Conservation (phyloP, 352 stramenopile species). For the Pythium aphanidermatum region DNA sequence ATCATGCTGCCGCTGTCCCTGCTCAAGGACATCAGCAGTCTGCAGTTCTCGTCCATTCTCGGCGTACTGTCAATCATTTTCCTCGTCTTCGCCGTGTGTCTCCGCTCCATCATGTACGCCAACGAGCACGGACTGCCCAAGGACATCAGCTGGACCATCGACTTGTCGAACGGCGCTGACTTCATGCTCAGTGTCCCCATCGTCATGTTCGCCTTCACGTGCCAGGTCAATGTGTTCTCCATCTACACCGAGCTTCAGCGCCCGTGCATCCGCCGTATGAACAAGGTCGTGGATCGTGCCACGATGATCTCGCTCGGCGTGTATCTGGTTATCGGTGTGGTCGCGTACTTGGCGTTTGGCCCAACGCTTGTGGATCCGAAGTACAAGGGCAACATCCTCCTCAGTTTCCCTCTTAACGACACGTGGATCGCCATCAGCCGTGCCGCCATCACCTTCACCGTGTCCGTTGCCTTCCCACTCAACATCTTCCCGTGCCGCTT, state of each 20-base stretch:
- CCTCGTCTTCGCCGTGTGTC: constrained; percentile 69
- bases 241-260: constrained; percentile 87
- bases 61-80: constrained; percentile 84
- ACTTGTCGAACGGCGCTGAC: constrained; percentile 54
- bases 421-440: constrained; percentile 74
- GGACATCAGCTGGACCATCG: constrained; percentile 68
- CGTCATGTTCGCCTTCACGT: constrained; percentile 89
- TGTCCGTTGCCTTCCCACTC: constrained; percentile 76
- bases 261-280: constrained; percentile 82
- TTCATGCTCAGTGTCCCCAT: constrained; percentile 86
- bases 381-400: constrained; percentile 79
- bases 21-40: constrained; percentile 77
- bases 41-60: constrained; percentile 83
- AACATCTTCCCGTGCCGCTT: constrained; percentile 87
- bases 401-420: constrained; percentile 74
- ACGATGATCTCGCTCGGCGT: constrained; percentile 67
- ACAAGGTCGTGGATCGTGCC: constrained; percentile 81
- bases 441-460: constrained; percentile 83
- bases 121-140: constrained; percentile 47
- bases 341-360: constrained; percentile 78
- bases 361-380: constrained; percentile 49
- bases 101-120: constrained; percentile 71
- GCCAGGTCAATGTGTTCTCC: constrained; percentile 84
- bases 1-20: constrained; percentile 84
- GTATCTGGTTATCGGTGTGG: constrained; percentile 71